phyloP scores from a whole-genome alignment of 2,329 filamentous ascomycete species.

The Fusarium poae region DNA sequence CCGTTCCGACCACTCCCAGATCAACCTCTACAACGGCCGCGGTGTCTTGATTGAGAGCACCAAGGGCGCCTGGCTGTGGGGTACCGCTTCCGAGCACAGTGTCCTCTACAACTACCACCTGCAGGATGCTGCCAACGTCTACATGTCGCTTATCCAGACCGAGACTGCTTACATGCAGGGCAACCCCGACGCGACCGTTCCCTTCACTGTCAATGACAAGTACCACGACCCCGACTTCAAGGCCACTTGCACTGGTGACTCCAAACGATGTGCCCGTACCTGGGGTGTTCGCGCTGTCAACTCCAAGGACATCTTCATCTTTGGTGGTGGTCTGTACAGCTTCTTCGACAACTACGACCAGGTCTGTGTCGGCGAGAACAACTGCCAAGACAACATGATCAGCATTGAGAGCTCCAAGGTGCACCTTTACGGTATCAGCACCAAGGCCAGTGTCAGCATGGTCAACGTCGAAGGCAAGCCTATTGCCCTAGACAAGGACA shows the following conservation, averaged over 20 bases:
- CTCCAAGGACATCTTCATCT: conserved; percentile 76
- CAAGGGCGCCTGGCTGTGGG: conserved; percentile 84
- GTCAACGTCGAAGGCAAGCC: conserved; percentile 70
- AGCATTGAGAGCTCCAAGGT: conserved; percentile 76
- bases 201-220: conserved; percentile 69
- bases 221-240: conserved; percentile 78
- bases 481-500: conserved; percentile 68
- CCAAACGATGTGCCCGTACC: conserved; percentile 75
- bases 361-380: conserved; percentile 73
- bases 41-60: conserved; percentile 83
- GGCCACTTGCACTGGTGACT: conserved; percentile 61
- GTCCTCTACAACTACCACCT: conserved; percentile 89
- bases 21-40: conserved; percentile 89
- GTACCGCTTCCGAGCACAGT: conserved; percentile 76
- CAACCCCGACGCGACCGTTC: conserved; percentile 79
- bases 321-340: conserved; percentile 81
- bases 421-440: conserved; percentile 76
- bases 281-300: conserved; percentile 80
- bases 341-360: conserved; percentile 88
- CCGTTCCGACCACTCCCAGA: conserved; percentile 77
- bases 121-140: conserved; percentile 80
- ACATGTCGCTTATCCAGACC: conserved; percentile 86
- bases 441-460: conserved; percentile 82
- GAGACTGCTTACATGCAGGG: conserved; percentile 92
- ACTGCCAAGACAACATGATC: conserved; percentile 84